Evolutionary conservation across 441 rosid species (phyloP).

Genomic region (Corymbia calophylla): DNA sequence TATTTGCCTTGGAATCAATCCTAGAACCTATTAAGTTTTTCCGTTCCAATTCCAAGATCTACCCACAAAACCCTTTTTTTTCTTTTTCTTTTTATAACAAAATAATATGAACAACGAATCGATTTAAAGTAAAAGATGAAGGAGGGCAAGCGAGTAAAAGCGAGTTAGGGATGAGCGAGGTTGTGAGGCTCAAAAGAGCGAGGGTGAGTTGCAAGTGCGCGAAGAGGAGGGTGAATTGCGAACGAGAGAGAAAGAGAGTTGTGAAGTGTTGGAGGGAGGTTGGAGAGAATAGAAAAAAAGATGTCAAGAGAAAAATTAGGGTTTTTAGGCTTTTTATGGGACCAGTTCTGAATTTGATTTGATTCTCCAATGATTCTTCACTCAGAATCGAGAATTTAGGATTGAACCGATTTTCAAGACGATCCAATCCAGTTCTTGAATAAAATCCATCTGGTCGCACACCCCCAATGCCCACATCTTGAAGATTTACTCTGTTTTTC

Average conservation of each 20-base stretch:
- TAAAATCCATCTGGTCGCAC: not conserved
- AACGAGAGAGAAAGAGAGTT: not conserved
- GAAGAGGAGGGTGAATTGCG: not conserved
- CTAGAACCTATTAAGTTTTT: not conserved
- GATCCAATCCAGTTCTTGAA: not conserved
- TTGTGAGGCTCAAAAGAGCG: not conserved
- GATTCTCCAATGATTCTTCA: rapidly evolving
- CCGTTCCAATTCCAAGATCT: rapidly evolving
- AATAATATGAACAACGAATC: not conserved
- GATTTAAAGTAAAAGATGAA: not conserved
- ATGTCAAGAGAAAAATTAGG: not conserved
- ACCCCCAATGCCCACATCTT: not conserved
- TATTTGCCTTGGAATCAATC: not conserved
- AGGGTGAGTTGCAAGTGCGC: not conserved
- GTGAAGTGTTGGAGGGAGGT: not conserved
- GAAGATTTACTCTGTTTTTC: not conserved
- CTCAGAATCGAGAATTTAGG: rapidly evolving
- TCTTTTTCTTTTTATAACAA: too few species aligned
- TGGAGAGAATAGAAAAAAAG: not conserved
- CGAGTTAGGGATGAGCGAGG: rapidly evolving
- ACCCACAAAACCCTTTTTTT: not conserved
- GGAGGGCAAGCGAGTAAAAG: not conserved
- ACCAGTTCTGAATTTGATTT: too few species aligned
- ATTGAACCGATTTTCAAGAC: rapidly evolving
- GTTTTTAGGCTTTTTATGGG: not conserved